phyloP scores from a whole-genome alignment of 805 yeast genomes.

The Wickerhamiella azyma region DNA sequence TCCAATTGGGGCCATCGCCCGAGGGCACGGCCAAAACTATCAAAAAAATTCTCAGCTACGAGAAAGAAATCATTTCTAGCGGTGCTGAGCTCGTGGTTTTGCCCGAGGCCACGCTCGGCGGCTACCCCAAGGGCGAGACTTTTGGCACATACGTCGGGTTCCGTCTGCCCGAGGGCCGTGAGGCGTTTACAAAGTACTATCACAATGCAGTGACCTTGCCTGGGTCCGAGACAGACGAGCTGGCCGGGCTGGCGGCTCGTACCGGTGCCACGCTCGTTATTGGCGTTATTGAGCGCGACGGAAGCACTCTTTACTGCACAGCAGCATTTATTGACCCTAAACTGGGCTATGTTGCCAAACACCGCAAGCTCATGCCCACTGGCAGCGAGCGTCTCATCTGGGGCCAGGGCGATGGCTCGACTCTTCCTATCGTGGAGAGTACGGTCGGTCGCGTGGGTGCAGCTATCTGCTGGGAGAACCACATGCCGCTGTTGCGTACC shows the following conservation, averaged over 20 bases:
- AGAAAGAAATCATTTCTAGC: slow-evolving; percentile 24
- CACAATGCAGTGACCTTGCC: slow-evolving; percentile 8
- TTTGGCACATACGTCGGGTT: slow-evolving; percentile 34
- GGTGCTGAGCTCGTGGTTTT: slow-evolving; percentile 30
- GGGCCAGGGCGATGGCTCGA: slow-evolving; percentile 37
- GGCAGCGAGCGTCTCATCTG: slow-evolving; percentile 34
- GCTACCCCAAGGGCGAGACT: slow-evolving; percentile 33
- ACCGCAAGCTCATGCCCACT: slow-evolving; percentile 34
- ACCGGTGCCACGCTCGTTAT: slow-evolving; percentile 28
- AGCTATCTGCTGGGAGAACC: slow-evolving; percentile 37
- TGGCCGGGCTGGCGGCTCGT: slow-evolving; percentile 26
- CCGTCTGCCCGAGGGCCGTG: slow-evolving; percentile 31
- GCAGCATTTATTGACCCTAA: slow-evolving; percentile 30
- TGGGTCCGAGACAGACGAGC: slow-evolving; percentile 22
- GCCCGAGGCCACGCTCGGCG: slow-evolving; percentile 36
- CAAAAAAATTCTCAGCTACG: slow-evolving; percentile 29
- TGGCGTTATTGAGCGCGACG: slow-evolving; percentile 32
- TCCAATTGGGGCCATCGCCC: neutral
- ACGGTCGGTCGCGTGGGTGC: slow-evolving; percentile 31
- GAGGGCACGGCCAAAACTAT: slow-evolving; percentile 22
- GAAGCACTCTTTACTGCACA: slow-evolving; percentile 29
- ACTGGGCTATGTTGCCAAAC: slow-evolving; percentile 30
- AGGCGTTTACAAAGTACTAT: slow-evolving; percentile 28
- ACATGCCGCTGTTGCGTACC: slow-evolving; percentile 30
- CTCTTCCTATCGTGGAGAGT: slow-evolving; percentile 29